Evolutionary conservation across 2,329 filamentous ascomycete genomes (phyloP).

Genomic region (Periconia digitata): DNA sequence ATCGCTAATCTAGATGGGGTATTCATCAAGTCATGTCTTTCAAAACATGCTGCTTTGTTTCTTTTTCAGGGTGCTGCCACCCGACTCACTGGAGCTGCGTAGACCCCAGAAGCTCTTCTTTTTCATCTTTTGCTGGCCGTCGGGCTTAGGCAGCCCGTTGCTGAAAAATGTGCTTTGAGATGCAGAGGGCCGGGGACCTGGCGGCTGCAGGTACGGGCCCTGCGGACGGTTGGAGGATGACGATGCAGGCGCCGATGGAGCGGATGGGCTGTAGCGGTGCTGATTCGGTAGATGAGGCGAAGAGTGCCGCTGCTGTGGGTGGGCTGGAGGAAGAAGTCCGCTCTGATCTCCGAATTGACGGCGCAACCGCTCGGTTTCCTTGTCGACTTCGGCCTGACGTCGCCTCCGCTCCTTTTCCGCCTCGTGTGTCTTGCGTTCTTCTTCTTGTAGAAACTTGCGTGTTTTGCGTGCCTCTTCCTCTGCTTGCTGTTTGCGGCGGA

Average conservation of each 20-base stretch:
- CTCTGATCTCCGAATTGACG: slow-evolving; percentile 62
- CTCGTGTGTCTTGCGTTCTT: slow-evolving; percentile 63
- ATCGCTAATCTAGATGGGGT: slow-evolving; percentile 1
- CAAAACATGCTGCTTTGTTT: slow-evolving; percentile 51
- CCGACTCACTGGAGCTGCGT: slow-evolving; percentile 33
- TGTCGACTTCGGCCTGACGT: slow-evolving; percentile 59
- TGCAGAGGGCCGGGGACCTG: slow-evolving; percentile 27
- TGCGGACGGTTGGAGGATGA: slow-evolving; percentile 14
- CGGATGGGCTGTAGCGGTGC: slow-evolving; percentile 6
- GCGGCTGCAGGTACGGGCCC: slow-evolving; percentile 35
- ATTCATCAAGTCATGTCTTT: slow-evolving; percentile 10
- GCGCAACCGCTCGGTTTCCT: slow-evolving; percentile 75
- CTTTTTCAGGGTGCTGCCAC: slow-evolving; percentile 41
- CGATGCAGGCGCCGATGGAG: slow-evolving; percentile 7
- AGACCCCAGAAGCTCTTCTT: slow-evolving; percentile 43
- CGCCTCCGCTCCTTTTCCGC: slow-evolving; percentile 62
- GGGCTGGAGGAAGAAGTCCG: slow-evolving; percentile 24
- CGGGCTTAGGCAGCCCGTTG: slow-evolving; percentile 28
- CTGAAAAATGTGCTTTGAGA: slow-evolving; percentile 41
- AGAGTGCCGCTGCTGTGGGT: slow-evolving; percentile 26
- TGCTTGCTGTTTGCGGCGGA: slow-evolving; percentile 56
- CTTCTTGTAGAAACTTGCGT: slow-evolving; percentile 34
- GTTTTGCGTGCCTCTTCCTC: slow-evolving; percentile 54
- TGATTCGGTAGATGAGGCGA: slow-evolving; percentile 19
- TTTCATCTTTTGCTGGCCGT: slow-evolving; percentile 30